Base-by-base conservation (phyloP, 768 basidiomycete genomes). In the Hemileccinum rubropunctum region DNA sequence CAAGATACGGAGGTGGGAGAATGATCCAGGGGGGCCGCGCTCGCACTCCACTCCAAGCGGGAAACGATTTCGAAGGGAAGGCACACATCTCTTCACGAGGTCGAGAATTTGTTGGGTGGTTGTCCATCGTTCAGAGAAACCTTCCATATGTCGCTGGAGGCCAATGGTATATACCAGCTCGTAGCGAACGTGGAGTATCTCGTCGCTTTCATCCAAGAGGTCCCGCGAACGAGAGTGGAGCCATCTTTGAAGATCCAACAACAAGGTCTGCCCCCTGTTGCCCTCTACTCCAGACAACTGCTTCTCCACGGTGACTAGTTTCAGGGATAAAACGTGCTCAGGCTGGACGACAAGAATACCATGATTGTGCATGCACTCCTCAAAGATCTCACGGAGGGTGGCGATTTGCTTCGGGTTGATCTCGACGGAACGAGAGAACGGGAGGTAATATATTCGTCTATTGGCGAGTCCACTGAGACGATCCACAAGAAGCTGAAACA, bases 321-420 rank as follows among this genome's bases (percentile, higher is more conserved):
- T 70, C 50, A 77, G 75, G 0, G 81, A 82, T 3, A 82, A 66
- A 12, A 79, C 63, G 26, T 82, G 77, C 40, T 82, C 80, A 0
- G 80, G 81, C 41, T 82, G 81, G 11, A 67, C 50, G 0, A 82
- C 64, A 12, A 80, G 58, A n/a, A 82, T 56, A 0, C 80, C 80
- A 8, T 67, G 60, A 17, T 60, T 59, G 0, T 45, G 45, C 53
- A 62, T 65, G 47, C 81, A 82, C 37, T 70, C 66, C 21, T 60
- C 48, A 53, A 74, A 69, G 6, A 81, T 38, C 6, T 43, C 21
- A 7, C 48, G 56, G 11, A 80, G 66, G 7, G 41, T 42, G 1
- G 42, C n/a, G 1, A 66, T 53, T 42, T 64, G 52, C 2, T 54
- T 18, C 0, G 28, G 6, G 27, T 54, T 45, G 27, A 71, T 26